Percentiles rank a stretch among this genome's conserved stretches.
phyloP scores from a whole-genome alignment of 208 protist species.

The Leishmania gerbilli region DNA sequence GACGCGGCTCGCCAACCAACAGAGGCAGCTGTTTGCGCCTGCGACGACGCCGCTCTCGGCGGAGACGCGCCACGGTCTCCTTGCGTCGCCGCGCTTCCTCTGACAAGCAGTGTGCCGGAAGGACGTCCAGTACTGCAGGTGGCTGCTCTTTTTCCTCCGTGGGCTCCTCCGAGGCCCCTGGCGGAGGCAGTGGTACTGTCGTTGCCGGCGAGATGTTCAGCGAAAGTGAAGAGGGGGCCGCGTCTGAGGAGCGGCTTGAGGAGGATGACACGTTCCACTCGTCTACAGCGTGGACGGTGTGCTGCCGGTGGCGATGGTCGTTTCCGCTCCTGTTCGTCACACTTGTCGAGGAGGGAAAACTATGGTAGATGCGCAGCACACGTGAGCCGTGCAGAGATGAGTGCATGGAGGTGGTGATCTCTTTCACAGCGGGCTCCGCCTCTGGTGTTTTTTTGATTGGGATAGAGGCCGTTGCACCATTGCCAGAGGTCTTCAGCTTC shows the following conservation, averaged over 20 bases:
- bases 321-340: not conserved
- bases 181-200: not conserved
- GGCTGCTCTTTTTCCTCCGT: not conserved
- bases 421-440: not conserved
- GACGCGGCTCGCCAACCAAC: slow-evolving; percentile 51
- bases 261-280: slow-evolving; percentile 26
- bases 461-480: slow-evolving; percentile 11
- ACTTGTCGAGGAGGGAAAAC: slow-evolving; percentile 13
- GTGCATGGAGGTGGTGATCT: slow-evolving; percentile 6
- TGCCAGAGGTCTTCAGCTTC: not conserved
- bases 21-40: slow-evolving; percentile 34
- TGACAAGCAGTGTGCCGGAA: slow-evolving; percentile 1
- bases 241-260: slow-evolving; percentile 8
- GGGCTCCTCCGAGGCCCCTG: not conserved
- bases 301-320: slow-evolving; percentile 7
- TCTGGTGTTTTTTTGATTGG: slow-evolving; percentile 3
- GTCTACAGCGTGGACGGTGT: slow-evolving; percentile 19
- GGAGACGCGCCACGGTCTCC: slow-evolving; percentile 9
- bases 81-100: not conserved
- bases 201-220: not conserved
- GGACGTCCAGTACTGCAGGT: not conserved
- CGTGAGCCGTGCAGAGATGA: slow-evolving; percentile 20
- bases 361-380: slow-evolving; percentile 35
- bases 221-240: slow-evolving; percentile 4
- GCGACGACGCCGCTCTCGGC: slow-evolving; percentile 31